Percentiles rank a stretch among this genome's conserved stretches.
phyloP scores from a whole-genome alignment of 176 grass and related monocot species.

The Elymus sibiricus region DNA sequence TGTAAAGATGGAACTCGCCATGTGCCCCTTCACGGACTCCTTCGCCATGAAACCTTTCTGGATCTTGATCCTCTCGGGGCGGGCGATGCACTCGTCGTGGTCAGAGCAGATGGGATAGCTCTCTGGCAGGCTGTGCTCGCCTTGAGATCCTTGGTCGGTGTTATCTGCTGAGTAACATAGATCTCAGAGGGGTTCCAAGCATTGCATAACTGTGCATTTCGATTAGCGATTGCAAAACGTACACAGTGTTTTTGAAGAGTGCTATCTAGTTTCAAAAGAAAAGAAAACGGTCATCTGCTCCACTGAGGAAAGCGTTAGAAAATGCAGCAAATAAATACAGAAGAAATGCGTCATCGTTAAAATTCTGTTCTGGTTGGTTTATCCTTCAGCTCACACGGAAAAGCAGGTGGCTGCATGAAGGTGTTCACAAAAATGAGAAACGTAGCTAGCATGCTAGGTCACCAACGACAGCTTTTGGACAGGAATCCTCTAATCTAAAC shows the following conservation, averaged over 20 bases:
- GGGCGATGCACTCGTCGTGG: conserved; percentile 58
- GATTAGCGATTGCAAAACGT: not conserved
- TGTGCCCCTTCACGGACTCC: conserved; percentile 96
- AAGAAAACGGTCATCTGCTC: not conserved
- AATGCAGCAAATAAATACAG: not conserved
- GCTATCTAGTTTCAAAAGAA: not conserved
- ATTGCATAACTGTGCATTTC: conserved; percentile 14
- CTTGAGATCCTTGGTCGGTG: conserved; percentile 80
- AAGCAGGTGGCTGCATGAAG: conserved; percentile 2
- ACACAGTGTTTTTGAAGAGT: not conserved
- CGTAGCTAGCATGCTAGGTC: not conserved
- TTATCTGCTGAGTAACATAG: conserved; percentile 52
- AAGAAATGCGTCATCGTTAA: not conserved
- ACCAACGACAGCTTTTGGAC: not conserved
- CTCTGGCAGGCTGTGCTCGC: conserved; percentile 59
- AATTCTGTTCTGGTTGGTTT: not conserved
- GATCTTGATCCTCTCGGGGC: conserved; percentile 90
- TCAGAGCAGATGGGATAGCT: conserved; percentile 67
- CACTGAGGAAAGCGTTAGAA: not conserved
- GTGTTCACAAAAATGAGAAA: not conserved
- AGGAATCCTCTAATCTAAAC: not conserved
- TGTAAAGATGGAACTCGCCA: conserved; percentile 86
- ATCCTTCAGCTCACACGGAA: not conserved
- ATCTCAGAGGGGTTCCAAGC: conserved; percentile 38
- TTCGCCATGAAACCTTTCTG: conserved; percentile 96